A percentile compares a stretch with the other conserved stretches of the same genome.
Conservation (phyloP, 1,139 yeast genomes). For the Diutina neorugosa region DNA sequence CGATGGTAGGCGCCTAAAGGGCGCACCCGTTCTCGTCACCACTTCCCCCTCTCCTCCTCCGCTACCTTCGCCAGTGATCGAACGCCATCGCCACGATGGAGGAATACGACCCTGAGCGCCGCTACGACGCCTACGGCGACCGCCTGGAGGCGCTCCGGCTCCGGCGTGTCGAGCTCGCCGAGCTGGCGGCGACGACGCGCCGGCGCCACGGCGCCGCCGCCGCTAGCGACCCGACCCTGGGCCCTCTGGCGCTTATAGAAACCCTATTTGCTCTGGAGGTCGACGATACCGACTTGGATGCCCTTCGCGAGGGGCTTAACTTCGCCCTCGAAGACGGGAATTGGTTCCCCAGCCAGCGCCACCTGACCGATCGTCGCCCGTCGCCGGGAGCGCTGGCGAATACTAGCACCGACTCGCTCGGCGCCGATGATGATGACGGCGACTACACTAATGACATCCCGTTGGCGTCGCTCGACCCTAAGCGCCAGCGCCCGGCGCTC, state of each 20-base stretch:
- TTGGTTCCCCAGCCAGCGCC: background rate
- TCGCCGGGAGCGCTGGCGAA: no score
- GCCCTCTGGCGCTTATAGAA: background rate
- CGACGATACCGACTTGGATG: slow-evolving; percentile 1
- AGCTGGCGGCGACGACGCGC: background rate
- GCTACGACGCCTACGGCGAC: background rate
- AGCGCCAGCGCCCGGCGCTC: background rate
- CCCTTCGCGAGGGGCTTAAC: slow-evolving; percentile 3
- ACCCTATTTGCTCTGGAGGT: background rate
- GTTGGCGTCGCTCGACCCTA: slow-evolving; percentile 7
- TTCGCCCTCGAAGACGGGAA: slow-evolving; percentile 3
- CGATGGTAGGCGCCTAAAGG: background rate
- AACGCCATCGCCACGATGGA: background rate
- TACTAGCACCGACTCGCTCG: background rate
- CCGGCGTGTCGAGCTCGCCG: background rate
- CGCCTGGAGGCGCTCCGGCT: background rate
- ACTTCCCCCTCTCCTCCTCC: background rate
- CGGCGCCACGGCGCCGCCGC: background rate
- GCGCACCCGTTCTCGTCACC: background rate
- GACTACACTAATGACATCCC: slow-evolving; percentile 8
- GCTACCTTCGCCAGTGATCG: background rate
- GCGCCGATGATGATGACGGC: background rate
- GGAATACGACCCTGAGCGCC: slow-evolving; percentile 4
- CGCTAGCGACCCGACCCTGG: background rate
- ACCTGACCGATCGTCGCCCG: background rate